Percentiles rank a stretch among this genome's conserved stretches.
Evolutionary conservation across 805 yeast species (phyloP).

Genomic region (Candida gorgasii): DNA sequence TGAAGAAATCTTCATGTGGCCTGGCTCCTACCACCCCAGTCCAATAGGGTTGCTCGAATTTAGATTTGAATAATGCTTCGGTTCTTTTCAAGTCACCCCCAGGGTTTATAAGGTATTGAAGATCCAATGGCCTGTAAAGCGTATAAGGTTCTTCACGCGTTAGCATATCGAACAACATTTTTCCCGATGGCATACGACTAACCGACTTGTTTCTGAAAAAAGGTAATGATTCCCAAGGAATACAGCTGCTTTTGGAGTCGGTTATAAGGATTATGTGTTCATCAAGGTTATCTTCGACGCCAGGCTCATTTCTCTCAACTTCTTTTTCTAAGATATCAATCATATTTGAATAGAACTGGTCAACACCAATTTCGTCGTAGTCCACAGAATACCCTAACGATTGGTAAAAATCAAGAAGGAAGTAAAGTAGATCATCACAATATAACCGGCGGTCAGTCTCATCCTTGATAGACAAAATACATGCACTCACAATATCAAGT

Average conservation of each 20-base stretch:
- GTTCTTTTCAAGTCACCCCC: conserved; percentile 73
- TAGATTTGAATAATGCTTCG: conserved; percentile 46
- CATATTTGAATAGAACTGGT: conserved; percentile 38
- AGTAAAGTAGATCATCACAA: conserved; percentile 61
- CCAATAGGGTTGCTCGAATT: conserved; percentile 18
- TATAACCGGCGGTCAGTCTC: background rate
- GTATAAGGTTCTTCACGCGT: too few relatives aligned
- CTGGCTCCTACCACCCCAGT: conserved; percentile 50
- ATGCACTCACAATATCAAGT: background rate
- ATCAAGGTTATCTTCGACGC: background rate
- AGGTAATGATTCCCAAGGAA: conserved; percentile 91
- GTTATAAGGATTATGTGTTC: conserved; percentile 71
- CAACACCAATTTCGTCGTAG: conserved; percentile 65
- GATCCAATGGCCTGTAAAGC: background rate
- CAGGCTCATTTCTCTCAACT: too few relatives aligned
- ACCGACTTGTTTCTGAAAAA: conserved; percentile 55
- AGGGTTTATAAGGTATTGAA: conserved; percentile 71
- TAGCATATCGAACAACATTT: conserved; percentile 37
- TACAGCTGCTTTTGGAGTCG: conserved; percentile 59
- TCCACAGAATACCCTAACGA: conserved; percentile 66
- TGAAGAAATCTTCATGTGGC: conserved; percentile 49
- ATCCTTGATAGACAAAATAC: background rate
- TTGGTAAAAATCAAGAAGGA: conserved; percentile 58
- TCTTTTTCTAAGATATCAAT: conserved; percentile 14
- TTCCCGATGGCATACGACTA: conserved; percentile 71